A percentile compares a stretch with the other conserved stretches of the same genome.
Evolutionary conservation across 1,284 basidiomycete genomes (phyloP).

Genomic region (Pterula multifida): DNA sequence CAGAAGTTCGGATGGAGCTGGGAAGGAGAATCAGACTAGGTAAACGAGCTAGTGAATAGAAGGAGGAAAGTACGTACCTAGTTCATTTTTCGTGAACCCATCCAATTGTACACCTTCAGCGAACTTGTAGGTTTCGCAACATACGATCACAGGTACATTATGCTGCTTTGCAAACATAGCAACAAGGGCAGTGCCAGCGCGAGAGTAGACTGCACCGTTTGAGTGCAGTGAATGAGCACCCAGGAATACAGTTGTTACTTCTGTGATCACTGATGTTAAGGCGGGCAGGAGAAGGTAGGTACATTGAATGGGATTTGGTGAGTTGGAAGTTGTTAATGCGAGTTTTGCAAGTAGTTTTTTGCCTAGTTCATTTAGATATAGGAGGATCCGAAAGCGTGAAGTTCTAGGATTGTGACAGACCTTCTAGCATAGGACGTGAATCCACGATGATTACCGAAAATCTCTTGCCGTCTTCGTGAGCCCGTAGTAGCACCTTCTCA

Average conservation of each 20-base stretch:
- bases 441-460: constrained; percentile 95
- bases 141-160: constrained; percentile 89
- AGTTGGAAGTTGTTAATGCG: constrained; percentile 33
- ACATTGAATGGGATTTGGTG: constrained; percentile 54
- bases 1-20: constrained; percentile 22
- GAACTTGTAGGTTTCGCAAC: constrained; percentile 99
- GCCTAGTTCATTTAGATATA: no score
- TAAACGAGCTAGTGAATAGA: not conserved
- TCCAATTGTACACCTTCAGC: constrained; percentile 90
- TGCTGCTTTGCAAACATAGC: constrained; percentile 92
- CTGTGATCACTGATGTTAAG: constrained; percentile 72
- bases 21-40: no score
- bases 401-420: constrained; percentile 24
- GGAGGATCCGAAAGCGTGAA: constrained; percentile 3
- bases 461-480: constrained; percentile 57
- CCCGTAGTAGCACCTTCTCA: constrained; percentile 79
- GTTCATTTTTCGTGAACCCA: constrained; percentile 92
- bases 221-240: constrained; percentile 92
- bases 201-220: constrained; percentile 89
- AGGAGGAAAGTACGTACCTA: constrained; percentile 42
- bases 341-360: constrained; percentile 71
- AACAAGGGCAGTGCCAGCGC: constrained; percentile 91
- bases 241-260: constrained; percentile 75
- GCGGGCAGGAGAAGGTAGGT: constrained; percentile 91
- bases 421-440: constrained; percentile 87